These are phyloP conservation scores for Ganoderma resinaceum DNA, from an alignment of 1,284 basidiomycete species.

Conservation along the genomic window DNA sequence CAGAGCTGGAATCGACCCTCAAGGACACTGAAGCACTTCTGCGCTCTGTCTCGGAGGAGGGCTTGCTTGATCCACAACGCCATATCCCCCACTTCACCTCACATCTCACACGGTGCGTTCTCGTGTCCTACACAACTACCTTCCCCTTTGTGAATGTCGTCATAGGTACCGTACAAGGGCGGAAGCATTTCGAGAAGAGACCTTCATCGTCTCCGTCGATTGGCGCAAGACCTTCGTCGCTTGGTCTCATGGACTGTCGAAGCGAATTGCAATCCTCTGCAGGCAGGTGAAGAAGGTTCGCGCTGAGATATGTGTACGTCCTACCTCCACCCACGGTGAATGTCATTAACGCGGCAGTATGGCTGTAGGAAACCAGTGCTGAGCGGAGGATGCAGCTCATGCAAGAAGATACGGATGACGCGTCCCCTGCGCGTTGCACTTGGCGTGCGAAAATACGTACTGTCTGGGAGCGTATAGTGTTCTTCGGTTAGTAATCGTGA, in stretches of 20 bases:
- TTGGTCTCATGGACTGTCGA: not conserved
- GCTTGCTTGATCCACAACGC: slow-evolving; percentile 16
- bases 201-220: not conserved
- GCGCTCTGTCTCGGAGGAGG: not conserved
- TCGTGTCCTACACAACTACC: no score
- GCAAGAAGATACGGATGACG: no score
- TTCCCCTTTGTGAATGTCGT: not conserved
- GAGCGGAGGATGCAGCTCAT: not conserved
- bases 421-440: no score
- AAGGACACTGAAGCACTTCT: slow-evolving; percentile 2
- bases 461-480: no score
- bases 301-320: not conserved
- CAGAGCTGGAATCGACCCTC: not conserved
- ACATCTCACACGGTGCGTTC: not conserved
- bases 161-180: not conserved
- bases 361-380: not conserved
- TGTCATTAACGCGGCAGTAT: not conserved
- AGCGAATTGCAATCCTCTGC: not conserved
- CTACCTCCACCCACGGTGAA: no score
- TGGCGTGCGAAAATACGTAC: no score
- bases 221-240: not conserved
- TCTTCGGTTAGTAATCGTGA: no score
- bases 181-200: not conserved
- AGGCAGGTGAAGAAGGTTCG: not conserved
- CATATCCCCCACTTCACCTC: slow-evolving; percentile 32